Evolutionary conservation across 495 filamentous ascomycete genomes (phyloP).

Genomic region (Aspergillus conjunctus): DNA sequence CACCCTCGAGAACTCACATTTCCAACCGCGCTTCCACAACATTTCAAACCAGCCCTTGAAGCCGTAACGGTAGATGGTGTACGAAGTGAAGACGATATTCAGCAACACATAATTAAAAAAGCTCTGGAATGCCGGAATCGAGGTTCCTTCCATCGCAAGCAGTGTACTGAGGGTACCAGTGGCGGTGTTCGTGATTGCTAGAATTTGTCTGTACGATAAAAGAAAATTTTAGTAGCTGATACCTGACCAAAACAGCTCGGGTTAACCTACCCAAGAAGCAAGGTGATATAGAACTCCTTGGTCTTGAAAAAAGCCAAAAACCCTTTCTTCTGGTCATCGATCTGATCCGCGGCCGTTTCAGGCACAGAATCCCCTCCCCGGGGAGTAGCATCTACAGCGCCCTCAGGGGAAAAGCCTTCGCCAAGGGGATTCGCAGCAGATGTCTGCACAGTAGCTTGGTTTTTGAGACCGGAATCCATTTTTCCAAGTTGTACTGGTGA

Average conservation of each 20-base stretch:
- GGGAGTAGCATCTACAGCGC: slow-evolving; percentile 21
- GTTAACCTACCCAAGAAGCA: slow-evolving; percentile 68
- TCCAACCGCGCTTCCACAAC: slow-evolving; percentile 76
- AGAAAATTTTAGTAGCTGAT: neutral
- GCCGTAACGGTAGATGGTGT: slow-evolving; percentile 82
- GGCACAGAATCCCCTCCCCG: slow-evolving; percentile 20
- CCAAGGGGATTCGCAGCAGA: slow-evolving; percentile 26
- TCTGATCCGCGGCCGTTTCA: slow-evolving; percentile 36
- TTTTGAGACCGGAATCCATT: slow-evolving; percentile 34
- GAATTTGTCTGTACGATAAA: slow-evolving; percentile 65
- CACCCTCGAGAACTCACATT: slow-evolving; percentile 52
- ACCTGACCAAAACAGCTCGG: neutral
- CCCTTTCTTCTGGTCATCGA: slow-evolving; percentile 50
- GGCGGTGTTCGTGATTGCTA: slow-evolving; percentile 83
- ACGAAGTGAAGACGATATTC: slow-evolving; percentile 76
- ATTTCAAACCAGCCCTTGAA: slow-evolving; percentile 66
- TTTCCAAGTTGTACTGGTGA: slow-evolving; percentile 3
- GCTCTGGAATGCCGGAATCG: slow-evolving; percentile 95
- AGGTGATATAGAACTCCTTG: slow-evolving; percentile 80
- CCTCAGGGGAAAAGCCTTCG: slow-evolving; percentile 29
- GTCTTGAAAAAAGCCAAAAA: slow-evolving; percentile 83
- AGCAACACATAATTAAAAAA: slow-evolving; percentile 93
- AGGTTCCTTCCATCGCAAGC: slow-evolving; percentile 66
- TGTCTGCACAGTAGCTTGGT: slow-evolving; percentile 32
- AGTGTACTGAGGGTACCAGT: slow-evolving; percentile 87